Conservation (phyloP, 352 stramenopile genomes). For the Phytopythium aichiense region DNA sequence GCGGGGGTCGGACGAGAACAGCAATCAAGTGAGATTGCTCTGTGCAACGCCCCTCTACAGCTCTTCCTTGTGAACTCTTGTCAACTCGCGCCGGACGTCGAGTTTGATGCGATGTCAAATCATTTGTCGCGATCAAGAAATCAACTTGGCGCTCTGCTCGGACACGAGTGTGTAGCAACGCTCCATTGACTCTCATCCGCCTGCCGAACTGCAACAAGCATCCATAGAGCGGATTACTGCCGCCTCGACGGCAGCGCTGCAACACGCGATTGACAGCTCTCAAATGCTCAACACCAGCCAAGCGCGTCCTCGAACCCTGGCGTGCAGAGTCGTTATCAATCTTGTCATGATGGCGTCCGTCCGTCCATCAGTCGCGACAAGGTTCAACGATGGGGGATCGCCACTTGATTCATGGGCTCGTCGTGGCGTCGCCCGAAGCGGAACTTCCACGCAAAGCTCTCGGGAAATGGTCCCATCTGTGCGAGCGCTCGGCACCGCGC, state of each 20-base stretch:
- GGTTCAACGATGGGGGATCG: conserved; percentile 8
- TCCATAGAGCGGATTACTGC: background rate
- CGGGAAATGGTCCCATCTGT: conserved; percentile 5
- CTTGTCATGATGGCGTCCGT: background rate
- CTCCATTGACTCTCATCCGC: background rate
- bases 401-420: conserved; percentile 4
- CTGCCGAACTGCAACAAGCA: background rate
- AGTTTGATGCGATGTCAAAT: background rate
- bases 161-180: background rate
- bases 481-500: background rate
- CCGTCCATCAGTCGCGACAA: background rate
- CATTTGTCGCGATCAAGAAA: background rate
- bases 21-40: background rate
- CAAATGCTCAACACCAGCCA: background rate
- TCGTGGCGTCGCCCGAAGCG: conserved; percentile 2
- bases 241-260: background rate
- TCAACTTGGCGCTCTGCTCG: conserved; percentile 1
- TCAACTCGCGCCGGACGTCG: background rate
- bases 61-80: background rate
- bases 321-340: background rate
- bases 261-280: background rate
- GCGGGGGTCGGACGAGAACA: background rate
- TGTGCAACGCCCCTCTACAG: no score
- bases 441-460: background rate
- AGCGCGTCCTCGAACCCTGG: background rate